Base-by-base conservation (phyloP, 2,329 filamentous ascomycete genomes). In the Pseudogymnoascus sp. region DNA sequence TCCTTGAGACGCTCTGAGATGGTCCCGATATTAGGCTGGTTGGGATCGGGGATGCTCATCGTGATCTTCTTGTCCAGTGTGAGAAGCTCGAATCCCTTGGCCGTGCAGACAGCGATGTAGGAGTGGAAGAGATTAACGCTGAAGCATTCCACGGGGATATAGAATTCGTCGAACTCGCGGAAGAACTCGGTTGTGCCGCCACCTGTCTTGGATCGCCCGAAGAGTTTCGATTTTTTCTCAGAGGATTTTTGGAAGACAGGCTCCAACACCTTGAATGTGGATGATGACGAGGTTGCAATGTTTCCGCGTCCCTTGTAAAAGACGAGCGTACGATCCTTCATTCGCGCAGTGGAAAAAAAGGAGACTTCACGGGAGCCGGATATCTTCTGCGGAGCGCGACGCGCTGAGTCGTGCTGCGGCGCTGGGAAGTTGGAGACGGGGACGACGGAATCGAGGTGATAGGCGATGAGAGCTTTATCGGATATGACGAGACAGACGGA, bases 101-200 rank as follows among this genome's bases (percentile, higher is more conserved):
- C 84, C 0, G 93, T 97, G 19, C 91, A 88, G 58, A 99, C 91
- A 8, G 94, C 91, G 61, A 99, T 89, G 65, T 92, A 95, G 0
- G 89, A 91, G 73, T 97, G 91, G 83, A 97, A 99, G 61, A 99
- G 84, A 74, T 97, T 97, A 72, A 99, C 89, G 58, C 90, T 91
- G 74, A 89, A 96, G 74, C 92, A 97, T 73, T 99, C 95, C 2
- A 90, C 88, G 0, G 94, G 94, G 68, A 99, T 92, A 77, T 97
- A 99, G 76, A 99, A 99, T 69, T 97, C 94, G 77, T 99, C 94
- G 73, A 92, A 99, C 72, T 99, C 94, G 66, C 94, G 89, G 85
- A 97, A 99, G 69, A 93, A 93, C 69, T 99, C 94, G 0, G 93
- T 97, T 64, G 84, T 86, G 19, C 91, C 91, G 31, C 82, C 81